Evolutionary conservation across 2,329 filamentous ascomycete genomes (phyloP).

Genomic region (Penicillium sp.): DNA sequence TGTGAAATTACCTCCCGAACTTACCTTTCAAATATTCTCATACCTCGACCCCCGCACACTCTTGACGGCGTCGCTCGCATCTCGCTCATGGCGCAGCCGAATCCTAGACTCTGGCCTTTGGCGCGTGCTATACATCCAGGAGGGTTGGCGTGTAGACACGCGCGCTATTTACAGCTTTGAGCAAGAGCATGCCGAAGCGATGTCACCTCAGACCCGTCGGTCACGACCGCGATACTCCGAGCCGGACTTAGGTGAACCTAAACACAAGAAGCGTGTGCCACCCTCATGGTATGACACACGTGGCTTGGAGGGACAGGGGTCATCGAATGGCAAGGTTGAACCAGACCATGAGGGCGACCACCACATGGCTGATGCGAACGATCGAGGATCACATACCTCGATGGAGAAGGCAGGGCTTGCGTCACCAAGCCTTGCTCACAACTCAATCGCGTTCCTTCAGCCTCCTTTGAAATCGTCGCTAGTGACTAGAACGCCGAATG

Average conservation of each 20-base stretch:
- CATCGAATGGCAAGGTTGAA: slow-evolving; percentile 17
- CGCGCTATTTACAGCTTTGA: slow-evolving; percentile 72
- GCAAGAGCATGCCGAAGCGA: slow-evolving; percentile 52
- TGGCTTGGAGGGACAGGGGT: slow-evolving; percentile 26
- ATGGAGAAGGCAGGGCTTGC: slow-evolving; percentile 22
- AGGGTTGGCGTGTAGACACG: slow-evolving; percentile 81
- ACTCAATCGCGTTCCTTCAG: slow-evolving; percentile 20
- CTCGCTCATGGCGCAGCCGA: slow-evolving; percentile 79
- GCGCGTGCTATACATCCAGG: slow-evolving; percentile 79
- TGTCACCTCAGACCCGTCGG: slow-evolving; percentile 51
- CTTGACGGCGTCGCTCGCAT: slow-evolving; percentile 77
- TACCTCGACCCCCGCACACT: slow-evolving; percentile 84
- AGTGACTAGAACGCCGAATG: slow-evolving; percentile 41
- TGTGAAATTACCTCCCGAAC: slow-evolving; percentile 81
- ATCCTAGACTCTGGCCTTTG: slow-evolving; percentile 85
- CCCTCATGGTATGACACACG: slow-evolving; percentile 52
- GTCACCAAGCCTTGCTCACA: slow-evolving; percentile 20
- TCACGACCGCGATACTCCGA: slow-evolving; percentile 56
- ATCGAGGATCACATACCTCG: slow-evolving; percentile 24
- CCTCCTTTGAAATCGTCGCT: slow-evolving; percentile 42
- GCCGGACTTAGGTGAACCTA: slow-evolving; percentile 56
- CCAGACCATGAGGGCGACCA: slow-evolving; percentile 49
- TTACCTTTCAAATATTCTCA: slow-evolving; percentile 86
- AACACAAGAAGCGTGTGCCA: slow-evolving; percentile 59
- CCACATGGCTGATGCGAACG: slow-evolving; percentile 51